Percentiles rank a stretch among this genome's conserved stretches.
Conservation (phyloP, 2,329 filamentous ascomycete species). For the Colletotrichum liriopes region DNA sequence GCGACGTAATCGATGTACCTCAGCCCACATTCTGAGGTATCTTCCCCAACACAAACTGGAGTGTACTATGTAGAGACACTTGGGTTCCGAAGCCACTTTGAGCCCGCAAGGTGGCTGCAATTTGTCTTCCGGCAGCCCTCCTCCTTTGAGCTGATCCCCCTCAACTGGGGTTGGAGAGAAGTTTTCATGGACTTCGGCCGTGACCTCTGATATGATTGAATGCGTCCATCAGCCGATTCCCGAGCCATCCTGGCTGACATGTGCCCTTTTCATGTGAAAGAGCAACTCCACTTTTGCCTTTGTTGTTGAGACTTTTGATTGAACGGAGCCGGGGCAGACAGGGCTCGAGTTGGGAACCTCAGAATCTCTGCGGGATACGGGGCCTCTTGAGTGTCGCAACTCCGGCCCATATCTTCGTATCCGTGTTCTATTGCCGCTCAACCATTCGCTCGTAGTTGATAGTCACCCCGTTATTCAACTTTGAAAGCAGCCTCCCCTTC, state of each 20-base stretch:
- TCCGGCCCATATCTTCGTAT: slow-evolving; percentile 32
- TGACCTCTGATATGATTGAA: slow-evolving; percentile 29
- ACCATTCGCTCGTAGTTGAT: slow-evolving; percentile 18
- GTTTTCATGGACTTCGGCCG: slow-evolving; percentile 9
- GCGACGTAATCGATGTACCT: slow-evolving; percentile 36
- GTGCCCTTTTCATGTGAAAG: slow-evolving; percentile 39
- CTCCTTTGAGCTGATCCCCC: neutral
- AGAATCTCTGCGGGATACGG: slow-evolving; percentile 9
- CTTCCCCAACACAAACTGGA: slow-evolving; percentile 24
- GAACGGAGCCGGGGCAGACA: slow-evolving; percentile 22
- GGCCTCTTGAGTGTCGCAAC: slow-evolving; percentile 3
- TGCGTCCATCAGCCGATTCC: slow-evolving; percentile 35
- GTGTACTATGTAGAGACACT: neutral
- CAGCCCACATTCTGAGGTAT: slow-evolving; percentile 32
- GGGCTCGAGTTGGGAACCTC: slow-evolving; percentile 22
- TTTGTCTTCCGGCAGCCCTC: neutral
- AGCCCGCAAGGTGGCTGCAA: neutral
- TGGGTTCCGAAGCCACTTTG: neutral
- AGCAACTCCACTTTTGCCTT: slow-evolving; percentile 37
- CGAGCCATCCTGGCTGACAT: slow-evolving; percentile 31
- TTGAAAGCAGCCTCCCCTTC: neutral
- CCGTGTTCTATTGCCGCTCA: slow-evolving; percentile 32
- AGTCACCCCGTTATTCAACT: neutral
- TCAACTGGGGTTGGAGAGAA: slow-evolving; percentile 3
- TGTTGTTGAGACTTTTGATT: slow-evolving; percentile 38